Base-by-base conservation (phyloP, 139 green algal species). In the Chlamydomonas eustigma region DNA sequence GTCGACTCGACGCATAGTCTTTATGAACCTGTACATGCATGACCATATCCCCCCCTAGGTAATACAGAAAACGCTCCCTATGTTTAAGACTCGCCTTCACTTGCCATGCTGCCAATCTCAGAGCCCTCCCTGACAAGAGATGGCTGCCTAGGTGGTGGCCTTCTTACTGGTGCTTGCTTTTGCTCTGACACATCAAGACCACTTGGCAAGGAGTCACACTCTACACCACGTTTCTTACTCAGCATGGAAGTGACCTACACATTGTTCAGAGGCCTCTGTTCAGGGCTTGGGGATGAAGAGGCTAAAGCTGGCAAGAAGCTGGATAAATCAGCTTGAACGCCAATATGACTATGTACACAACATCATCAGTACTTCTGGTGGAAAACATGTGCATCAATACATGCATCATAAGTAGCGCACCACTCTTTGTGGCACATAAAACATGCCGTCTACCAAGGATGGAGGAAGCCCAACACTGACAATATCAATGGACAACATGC, bases 91-190 rank as follows among this genome's bases (percentile, higher is more conserved):
- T 22, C 22, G 44, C 44, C 22, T 12, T 58, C 12, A 22, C 52
- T 22, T 28, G 34, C 52, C 52, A 35, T 68, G 52, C 52, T 68
- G n/a, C 12, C 52, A 28, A 68, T 31, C 22, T 68, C 52, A 25
- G 52, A 68, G n/a, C 52, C 52, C 52, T 68, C 52, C 34, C 52
- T 68, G 6, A 68, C 52, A 4, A 68, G 52, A 4, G 52, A 68
- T 28, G 52, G 52, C 52, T 68, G 12, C 12, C 22, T 68, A 25
- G 34, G 32, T 28, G 44, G 44, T 28, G 18, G 44, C 44, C 44
- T 58, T 18, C 44, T 12, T 18, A 18, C 44, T n/a, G n/a, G n/a
- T n/a, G n/a, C n/a, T n/a, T n/a, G n/a, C n/a, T n/a, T n/a, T n/a
- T n/a, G n/a, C n/a, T n/a, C n/a, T n/a, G n/a, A n/a, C n/a, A n/a